These are phyloP conservation scores for Fragaria nilgerrensis DNA, from an alignment of 306 rosid species.

Conservation along the genomic window DNA sequence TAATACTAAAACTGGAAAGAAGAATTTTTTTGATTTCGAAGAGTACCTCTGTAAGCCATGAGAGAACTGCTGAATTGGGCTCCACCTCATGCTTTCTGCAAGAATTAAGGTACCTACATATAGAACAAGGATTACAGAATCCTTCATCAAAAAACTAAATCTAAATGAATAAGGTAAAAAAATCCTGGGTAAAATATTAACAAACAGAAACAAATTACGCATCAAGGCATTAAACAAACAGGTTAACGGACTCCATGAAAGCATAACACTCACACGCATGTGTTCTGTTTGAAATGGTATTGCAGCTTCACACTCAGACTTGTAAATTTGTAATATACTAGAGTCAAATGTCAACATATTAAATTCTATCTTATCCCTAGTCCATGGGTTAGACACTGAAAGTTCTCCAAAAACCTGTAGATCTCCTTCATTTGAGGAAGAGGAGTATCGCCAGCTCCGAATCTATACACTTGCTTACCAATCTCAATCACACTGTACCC, in stretches of 20 bases:
- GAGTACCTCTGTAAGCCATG: conserved; percentile 44
- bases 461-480: conserved; percentile 57
- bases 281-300: neutral
- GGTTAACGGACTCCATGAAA: neutral
- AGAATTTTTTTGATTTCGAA: neutral
- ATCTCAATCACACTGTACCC: conserved; percentile 77
- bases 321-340: neutral
- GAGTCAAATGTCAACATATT: conserved; percentile 22
- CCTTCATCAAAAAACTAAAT: neutral
- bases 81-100: conserved; percentile 55
- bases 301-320: neutral
- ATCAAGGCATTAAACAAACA: neutral
- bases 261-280: neutral
- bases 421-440: conserved; percentile 49
- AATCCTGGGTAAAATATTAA: neutral
- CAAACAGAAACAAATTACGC: neutral
- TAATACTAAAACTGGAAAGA: neutral
- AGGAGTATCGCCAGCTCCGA: conserved; percentile 70
- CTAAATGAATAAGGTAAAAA: neutral
- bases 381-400: conserved; percentile 48
- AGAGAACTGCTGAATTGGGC: conserved; percentile 39
- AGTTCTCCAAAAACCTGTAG: conserved; percentile 37
- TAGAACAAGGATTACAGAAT: conserved; percentile 4
- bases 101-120: conserved; percentile 50
- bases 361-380: conserved; percentile 39